These are phyloP conservation scores for Dianthus caryophyllus DNA, from an alignment of 148 eudicot species.

Conservation along the genomic window DNA sequence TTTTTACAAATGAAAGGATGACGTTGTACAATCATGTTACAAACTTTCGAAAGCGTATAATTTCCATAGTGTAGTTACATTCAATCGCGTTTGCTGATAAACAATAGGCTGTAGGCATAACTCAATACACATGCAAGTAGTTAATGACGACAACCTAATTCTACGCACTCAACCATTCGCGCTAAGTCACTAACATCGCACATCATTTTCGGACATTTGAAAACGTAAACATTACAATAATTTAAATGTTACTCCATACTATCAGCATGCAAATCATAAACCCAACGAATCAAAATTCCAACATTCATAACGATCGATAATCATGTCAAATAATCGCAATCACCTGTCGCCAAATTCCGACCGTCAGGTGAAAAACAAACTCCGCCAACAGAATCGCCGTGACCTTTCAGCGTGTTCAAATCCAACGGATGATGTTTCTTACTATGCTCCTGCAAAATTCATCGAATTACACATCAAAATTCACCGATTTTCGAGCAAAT, in stretches of 20 bases:
- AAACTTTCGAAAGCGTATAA: background rate
- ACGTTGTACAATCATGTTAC: background rate
- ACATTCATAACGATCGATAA: background rate
- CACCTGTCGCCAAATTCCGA: conserved; percentile 83
- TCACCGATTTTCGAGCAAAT: background rate
- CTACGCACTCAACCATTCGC: background rate
- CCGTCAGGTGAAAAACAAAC: conserved; percentile 74
- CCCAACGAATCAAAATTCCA: background rate
- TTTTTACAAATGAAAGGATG: background rate
- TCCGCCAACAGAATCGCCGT: conserved; percentile 74
- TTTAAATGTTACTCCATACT: background rate
- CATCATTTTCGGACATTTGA: background rate
- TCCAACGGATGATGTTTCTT: conserved; percentile 93
- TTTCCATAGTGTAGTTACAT: no score
- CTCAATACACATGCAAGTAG: background rate
- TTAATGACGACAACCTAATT: background rate
- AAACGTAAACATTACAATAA: background rate
- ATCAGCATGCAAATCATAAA: conserved; percentile 8
- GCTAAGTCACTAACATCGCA: no score
- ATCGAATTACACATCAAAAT: conserved; percentile 10
- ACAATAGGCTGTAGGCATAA: no score
- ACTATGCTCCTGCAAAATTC: conserved; percentile 57
- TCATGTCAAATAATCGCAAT: conserved; percentile 8
- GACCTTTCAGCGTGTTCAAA: conserved; percentile 95
- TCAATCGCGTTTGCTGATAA: no score